Conservation (phyloP, 495 filamentous ascomycete species). For the Trichoderma erinaceum region DNA sequence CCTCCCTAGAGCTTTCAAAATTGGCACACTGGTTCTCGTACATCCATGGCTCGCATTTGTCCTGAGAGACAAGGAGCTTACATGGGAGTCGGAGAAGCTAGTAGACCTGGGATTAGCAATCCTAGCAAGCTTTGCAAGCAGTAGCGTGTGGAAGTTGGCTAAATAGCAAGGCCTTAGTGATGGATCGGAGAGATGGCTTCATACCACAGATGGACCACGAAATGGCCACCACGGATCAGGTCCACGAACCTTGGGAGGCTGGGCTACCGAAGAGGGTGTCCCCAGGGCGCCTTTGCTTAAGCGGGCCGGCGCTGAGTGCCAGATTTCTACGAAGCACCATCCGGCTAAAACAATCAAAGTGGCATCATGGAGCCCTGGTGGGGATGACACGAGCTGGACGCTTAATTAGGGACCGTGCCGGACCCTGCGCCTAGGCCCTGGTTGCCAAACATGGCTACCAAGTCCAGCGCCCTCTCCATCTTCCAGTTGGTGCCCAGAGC, state of each 20-base stretch:
- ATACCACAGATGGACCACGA: background rate
- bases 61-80: conserved; percentile 1
- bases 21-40: no score
- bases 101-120: conserved; percentile 8
- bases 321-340: conserved; percentile 9
- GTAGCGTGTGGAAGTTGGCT: background rate
- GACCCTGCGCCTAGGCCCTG: conserved; percentile 2
- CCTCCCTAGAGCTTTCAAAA: background rate
- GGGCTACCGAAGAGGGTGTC: background rate
- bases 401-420: conserved; percentile 13
- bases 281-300: background rate
- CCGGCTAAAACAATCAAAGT: conserved; percentile 13
- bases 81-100: conserved; percentile 11
- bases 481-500: conserved; percentile 4
- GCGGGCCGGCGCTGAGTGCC: conserved; percentile 5
- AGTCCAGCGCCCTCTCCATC: background rate
- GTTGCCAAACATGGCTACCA: background rate
- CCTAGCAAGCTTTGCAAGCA: background rate
- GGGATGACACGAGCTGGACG: conserved; percentile 12
- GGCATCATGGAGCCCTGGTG: conserved; percentile 10
- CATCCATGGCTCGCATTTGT: background rate
- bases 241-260: conserved; percentile 2
- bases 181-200: conserved; percentile 1
- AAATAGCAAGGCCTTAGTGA: conserved; percentile 1
- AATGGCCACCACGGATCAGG: background rate